Percentiles rank a stretch among this genome's conserved stretches.
These are phyloP conservation scores for Hemileia vastatrix DNA, from an alignment of 1,284 basidiomycete species.

Conservation along the genomic window DNA sequence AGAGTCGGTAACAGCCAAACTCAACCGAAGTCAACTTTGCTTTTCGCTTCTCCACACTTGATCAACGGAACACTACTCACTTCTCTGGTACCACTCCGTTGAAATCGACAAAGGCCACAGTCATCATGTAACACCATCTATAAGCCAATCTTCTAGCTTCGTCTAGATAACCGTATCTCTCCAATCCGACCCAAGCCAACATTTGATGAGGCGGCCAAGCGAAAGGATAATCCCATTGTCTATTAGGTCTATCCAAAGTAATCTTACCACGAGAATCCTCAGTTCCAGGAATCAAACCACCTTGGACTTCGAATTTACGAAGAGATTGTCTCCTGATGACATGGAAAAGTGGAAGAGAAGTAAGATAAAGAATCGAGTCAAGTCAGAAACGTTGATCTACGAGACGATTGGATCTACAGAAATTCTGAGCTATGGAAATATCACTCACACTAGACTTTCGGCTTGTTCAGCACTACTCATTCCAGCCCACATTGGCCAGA, in stretches of 20 bases:
- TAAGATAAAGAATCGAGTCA: constrained; percentile 6
- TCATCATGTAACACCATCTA: constrained; percentile 98
- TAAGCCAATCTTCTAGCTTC: constrained; percentile 89
- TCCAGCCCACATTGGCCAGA: constrained; percentile 96
- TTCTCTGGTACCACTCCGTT: constrained; percentile 97
- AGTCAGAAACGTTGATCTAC: background rate
- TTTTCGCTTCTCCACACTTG: background rate
- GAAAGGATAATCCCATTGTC: constrained; percentile 68
- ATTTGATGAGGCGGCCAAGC: constrained; percentile 90
- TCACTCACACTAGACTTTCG: constrained; percentile 72
- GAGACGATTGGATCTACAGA: background rate
- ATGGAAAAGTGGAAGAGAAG: constrained; percentile 9
- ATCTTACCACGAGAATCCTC: constrained; percentile 93
- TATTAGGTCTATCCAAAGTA: constrained; percentile 89
- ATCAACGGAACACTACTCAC: constrained; percentile 40
- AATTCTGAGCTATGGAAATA: background rate
- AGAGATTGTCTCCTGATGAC: constrained; percentile 61
- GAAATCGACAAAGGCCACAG: constrained; percentile 82
- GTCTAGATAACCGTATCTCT: constrained; percentile 87
- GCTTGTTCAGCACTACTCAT: constrained; percentile 91
- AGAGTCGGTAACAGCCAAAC: background rate
- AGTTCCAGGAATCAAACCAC: constrained; percentile 91
- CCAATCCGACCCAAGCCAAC: constrained; percentile 91
- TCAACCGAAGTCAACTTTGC: constrained; percentile 12
- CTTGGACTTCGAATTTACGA: constrained; percentile 89